These are phyloP conservation scores for Coccomyxa subellipsoidea DNA, from an alignment of 163 green algal genomes.

Conservation along the genomic window DNA sequence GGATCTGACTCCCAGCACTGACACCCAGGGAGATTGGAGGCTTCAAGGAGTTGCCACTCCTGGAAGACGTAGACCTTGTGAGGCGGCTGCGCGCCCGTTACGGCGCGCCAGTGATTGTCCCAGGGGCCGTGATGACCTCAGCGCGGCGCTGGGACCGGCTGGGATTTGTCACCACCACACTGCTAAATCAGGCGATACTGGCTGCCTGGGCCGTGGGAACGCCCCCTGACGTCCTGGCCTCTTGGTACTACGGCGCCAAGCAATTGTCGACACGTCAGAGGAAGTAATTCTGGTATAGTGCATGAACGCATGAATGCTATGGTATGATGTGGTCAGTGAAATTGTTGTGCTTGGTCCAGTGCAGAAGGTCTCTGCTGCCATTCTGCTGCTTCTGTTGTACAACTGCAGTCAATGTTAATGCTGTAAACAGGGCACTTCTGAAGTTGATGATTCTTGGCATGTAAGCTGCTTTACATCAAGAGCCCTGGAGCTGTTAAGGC, in stretches of 20 bases:
- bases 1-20: too few relatives aligned
- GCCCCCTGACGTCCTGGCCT: conserved; percentile 10
- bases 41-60: not conserved
- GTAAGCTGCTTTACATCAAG: too few relatives aligned
- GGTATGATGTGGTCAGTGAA: not conserved
- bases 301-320: not conserved
- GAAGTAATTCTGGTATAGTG: not conserved
- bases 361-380: not conserved
- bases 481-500: too few relatives aligned
- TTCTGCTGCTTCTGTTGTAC: too few relatives aligned
- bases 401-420: too few relatives aligned
- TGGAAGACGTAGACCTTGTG: conserved; percentile 4
- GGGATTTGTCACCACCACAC: conserved; percentile 27
- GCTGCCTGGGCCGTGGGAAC: not conserved
- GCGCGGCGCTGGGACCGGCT: conserved; percentile 29
- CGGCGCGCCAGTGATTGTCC: conserved; percentile 23
- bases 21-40: not conserved
- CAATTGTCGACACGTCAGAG: not conserved
- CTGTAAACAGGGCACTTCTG: too few relatives aligned
- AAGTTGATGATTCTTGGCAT: too few relatives aligned
- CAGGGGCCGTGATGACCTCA: conserved; percentile 23
- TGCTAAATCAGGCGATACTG: conserved; percentile 30
- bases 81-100: conserved; percentile 16
- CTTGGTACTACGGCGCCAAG: conserved; percentile 7
- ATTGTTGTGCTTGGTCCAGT: not conserved